Percentiles rank a stretch among this genome's conserved stretches.
Conservation (phyloP, 2,329 filamentous ascomycete species). For the Stagonosporopsis vannaccii region DNA sequence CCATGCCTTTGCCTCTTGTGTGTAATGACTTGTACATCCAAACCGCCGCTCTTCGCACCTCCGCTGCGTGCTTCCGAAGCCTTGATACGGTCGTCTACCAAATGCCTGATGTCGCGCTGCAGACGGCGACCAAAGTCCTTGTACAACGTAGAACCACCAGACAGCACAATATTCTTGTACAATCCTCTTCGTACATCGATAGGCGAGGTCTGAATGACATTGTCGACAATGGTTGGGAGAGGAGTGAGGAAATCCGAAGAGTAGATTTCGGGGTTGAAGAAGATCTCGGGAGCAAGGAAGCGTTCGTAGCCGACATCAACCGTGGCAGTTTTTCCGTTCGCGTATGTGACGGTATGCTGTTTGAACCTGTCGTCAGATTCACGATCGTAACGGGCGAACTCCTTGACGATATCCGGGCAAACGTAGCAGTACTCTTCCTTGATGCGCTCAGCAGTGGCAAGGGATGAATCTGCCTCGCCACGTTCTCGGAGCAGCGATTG, state of each 20-base stretch:
- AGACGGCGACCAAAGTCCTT: slow-evolving; percentile 96
- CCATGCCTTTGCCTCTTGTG: slow-evolving; percentile 98
- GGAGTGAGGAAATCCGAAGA: slow-evolving; percentile 98
- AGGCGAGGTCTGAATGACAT: slow-evolving; percentile 95
- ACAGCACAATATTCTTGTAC: slow-evolving; percentile 99
- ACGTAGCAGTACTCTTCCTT: slow-evolving; percentile 99
- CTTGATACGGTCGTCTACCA: slow-evolving; percentile 91
- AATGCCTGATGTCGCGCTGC: slow-evolving; percentile 95
- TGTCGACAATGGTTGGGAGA: slow-evolving; percentile 90
- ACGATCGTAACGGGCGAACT: slow-evolving; percentile 92
- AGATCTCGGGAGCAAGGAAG: slow-evolving; percentile 97
- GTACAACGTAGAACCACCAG: slow-evolving; percentile 95
- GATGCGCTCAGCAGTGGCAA: slow-evolving; percentile 97
- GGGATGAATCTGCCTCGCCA: slow-evolving; percentile 92
- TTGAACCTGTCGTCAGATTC: slow-evolving; percentile 85
- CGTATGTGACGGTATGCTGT: slow-evolving; percentile 85
- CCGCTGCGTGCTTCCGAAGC: slow-evolving; percentile 92
- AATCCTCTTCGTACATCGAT: slow-evolving; percentile 96
- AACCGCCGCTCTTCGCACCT: slow-evolving; percentile 88
- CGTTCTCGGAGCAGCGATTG: slow-evolving; percentile 95
- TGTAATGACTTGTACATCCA: slow-evolving; percentile 96
- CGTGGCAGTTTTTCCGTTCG: slow-evolving; percentile 81
- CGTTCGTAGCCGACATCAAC: slow-evolving; percentile 98
- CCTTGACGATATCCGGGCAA: slow-evolving; percentile 98
- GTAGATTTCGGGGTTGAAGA: slow-evolving; percentile 99